phyloP scores from a whole-genome alignment of 768 basidiomycete genomes.

The Pleurotus tuoliensis region DNA sequence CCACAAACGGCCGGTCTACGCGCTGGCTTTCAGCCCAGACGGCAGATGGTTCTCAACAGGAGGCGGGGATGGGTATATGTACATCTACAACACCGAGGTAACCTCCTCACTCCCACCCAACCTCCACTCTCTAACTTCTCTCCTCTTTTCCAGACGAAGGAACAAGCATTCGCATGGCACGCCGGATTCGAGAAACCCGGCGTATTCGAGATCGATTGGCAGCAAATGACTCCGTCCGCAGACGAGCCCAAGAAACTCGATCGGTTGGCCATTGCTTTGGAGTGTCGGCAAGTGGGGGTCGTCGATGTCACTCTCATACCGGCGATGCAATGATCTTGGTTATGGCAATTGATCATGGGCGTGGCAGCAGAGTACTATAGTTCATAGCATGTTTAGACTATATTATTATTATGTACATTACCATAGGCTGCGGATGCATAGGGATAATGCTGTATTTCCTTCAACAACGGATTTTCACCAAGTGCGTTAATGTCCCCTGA shows the following conservation, averaged over 20 bases:
- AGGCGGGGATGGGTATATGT: constrained; percentile 72
- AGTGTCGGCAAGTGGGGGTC: constrained; percentile 63
- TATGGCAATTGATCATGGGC: neutral
- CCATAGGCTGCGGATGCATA: neutral
- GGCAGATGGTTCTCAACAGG: constrained; percentile 73
- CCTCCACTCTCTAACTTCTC: neutral
- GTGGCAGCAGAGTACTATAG: neutral
- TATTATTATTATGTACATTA: neutral
- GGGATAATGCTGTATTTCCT: neutral
- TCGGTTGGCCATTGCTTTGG: constrained; percentile 67
- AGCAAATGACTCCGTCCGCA: constrained; percentile 24
- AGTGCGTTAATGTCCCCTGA: neutral
- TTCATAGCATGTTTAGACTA: constrained; percentile 1
- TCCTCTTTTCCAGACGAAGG: constrained; percentile 31
- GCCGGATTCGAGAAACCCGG: constrained; percentile 55
- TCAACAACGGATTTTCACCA: too few relatives aligned
- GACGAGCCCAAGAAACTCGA: constrained; percentile 42
- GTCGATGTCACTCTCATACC: constrained; percentile 56
- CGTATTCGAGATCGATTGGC: constrained; percentile 79
- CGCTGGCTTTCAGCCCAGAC: constrained; percentile 71
- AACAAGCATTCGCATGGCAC: constrained; percentile 63
- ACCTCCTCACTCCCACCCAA: constrained; percentile 13
- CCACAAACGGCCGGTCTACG: constrained; percentile 69
- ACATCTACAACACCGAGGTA: constrained; percentile 69
- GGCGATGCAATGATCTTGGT: constrained; percentile 15